Conservation (phyloP, 441 rosid species). For the Populus trichocarpa region DNA sequence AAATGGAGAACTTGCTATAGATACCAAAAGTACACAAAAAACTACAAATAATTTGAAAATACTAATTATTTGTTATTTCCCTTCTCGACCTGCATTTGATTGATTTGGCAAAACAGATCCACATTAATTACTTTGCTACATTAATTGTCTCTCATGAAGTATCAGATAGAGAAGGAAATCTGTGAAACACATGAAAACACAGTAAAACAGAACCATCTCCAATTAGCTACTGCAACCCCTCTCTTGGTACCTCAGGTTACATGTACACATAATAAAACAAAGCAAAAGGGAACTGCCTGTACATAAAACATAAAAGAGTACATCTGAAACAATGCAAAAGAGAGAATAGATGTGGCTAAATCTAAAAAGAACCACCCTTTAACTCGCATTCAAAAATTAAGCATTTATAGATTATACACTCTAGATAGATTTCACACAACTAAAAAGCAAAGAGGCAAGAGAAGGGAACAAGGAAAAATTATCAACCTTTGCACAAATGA, state of each 20-base stretch:
- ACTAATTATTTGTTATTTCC: too few species aligned
- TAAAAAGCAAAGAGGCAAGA: not conserved
- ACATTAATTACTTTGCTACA: not conserved
- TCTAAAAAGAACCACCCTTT: not conserved
- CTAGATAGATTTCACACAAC: not conserved
- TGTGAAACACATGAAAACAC: not conserved
- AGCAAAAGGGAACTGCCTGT: not conserved
- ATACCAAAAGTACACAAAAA: not conserved
- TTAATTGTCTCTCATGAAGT: not conserved
- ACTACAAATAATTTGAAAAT: not conserved
- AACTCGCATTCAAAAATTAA: not conserved
- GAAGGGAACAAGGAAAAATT: not conserved
- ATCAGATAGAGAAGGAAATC: not conserved
- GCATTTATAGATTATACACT: not conserved
- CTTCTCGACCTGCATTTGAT: not conserved
- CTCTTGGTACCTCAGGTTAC: not conserved
- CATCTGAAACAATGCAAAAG: not conserved
- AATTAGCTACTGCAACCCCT: not conserved
- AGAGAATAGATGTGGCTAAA: not conserved
- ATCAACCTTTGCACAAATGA: conserved; percentile 81
- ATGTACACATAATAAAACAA: not conserved
- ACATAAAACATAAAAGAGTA: not conserved
- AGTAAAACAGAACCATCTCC: not conserved
- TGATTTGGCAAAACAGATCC: not conserved
- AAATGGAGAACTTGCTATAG: not conserved